Percentiles rank a stretch among this genome's conserved stretches.
Evolutionary conservation across 169 alveolate species (phyloP).

Genomic region (Eimeria maxima): DNA sequence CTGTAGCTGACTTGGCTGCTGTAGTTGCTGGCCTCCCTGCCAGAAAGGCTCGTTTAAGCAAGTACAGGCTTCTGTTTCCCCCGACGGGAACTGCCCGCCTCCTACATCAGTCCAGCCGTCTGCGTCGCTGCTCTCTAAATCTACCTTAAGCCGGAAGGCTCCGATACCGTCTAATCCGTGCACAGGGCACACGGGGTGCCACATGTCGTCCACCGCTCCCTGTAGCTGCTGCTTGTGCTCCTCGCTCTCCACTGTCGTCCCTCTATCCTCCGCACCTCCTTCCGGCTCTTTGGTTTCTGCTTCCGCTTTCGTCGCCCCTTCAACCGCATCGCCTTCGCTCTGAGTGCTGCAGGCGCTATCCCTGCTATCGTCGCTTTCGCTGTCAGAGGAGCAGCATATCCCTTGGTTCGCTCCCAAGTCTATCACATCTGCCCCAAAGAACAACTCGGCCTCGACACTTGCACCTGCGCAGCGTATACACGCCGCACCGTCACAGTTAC

Average conservation of each 20-base stretch:
- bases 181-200: conserved; percentile 31
- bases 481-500: background rate
- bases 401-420: background rate
- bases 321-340: background rate
- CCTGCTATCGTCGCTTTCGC: background rate
- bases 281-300: background rate
- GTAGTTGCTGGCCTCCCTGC: background rate
- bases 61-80: background rate
- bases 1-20: background rate
- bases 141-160: background rate
- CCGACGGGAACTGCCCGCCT: background rate
- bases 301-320: background rate
- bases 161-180: conserved; percentile 26
- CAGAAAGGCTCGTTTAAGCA: background rate
- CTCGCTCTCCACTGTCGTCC: background rate
- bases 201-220: background rate
- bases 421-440: background rate
- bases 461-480: background rate
- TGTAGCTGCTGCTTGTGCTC: background rate
- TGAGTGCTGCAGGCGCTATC: background rate
- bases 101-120: conserved; percentile 49
- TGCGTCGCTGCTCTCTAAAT: background rate
- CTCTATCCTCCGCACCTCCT: background rate
- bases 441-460: background rate
- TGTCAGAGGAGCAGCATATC: background rate